These are phyloP conservation scores for Melampsora medusae DNA, from an alignment of 1,284 basidiomycete species.

Conservation along the genomic window DNA sequence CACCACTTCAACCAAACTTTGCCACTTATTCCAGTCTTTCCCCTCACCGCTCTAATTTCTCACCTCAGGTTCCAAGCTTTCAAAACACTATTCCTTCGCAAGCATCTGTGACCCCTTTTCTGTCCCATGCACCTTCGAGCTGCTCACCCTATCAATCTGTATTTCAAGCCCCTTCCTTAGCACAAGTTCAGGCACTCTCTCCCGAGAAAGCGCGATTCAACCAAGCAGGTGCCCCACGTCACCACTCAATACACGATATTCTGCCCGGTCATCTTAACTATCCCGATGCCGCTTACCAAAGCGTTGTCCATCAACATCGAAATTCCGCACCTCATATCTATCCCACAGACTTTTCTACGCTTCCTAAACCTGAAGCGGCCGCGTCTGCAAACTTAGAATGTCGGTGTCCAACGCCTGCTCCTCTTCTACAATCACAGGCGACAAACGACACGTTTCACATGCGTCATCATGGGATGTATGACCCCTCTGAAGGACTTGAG, in stretches of 20 bases:
- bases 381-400: background rate
- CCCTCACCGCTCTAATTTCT: background rate
- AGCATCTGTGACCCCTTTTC: background rate
- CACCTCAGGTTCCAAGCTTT: background rate
- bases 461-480: constrained; percentile 27
- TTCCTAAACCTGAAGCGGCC: background rate
- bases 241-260: constrained; percentile 8
- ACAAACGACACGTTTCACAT: background rate
- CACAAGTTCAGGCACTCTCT: background rate
- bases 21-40: background rate
- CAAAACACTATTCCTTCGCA: background rate
- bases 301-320: constrained; percentile 9
- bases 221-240: background rate
- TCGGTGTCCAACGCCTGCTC: background rate
- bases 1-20: background rate
- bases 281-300: constrained; percentile 3
- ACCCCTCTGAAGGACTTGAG: constrained; percentile 11
- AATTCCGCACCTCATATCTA: constrained; percentile 1
- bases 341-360: background rate
- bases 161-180: background rate
- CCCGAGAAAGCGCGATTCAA: background rate
- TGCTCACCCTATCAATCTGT: background rate
- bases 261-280: background rate
- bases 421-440: background rate
- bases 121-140: background rate